Conservation (phyloP, 768 basidiomycete genomes). For the Psilocybe azurescens region DNA sequence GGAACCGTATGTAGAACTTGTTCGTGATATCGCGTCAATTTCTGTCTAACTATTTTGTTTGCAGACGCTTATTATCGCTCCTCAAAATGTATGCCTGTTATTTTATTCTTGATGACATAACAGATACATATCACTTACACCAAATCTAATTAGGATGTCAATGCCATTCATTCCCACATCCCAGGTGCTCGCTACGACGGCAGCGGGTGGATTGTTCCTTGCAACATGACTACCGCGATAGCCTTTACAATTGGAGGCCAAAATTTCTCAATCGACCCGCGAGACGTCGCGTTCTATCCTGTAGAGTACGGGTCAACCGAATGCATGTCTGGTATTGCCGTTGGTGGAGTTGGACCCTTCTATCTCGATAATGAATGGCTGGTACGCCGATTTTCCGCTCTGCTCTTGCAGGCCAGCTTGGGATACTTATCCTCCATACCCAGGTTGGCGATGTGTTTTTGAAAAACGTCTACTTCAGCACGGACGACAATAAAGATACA, state of each 20-base stretch:
- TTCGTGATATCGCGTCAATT: neutral
- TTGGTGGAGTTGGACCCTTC: slow-evolving; percentile 55
- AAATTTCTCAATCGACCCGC: slow-evolving; percentile 61
- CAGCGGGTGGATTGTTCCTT: slow-evolving; percentile 56
- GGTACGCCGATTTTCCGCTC: neutral
- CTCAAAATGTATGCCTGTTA: slow-evolving; percentile 11
- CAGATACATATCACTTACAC: slow-evolving; percentile 40
- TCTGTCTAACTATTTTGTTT: neutral
- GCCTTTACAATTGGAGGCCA: slow-evolving; percentile 53
- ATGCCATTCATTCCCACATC: slow-evolving; percentile 46
- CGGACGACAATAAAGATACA: slow-evolving; percentile 58
- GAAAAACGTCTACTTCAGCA: slow-evolving; percentile 79
- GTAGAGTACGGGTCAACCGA: slow-evolving; percentile 60
- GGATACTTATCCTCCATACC: neutral
- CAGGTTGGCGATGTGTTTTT: slow-evolving; percentile 61
- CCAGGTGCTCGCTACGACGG: slow-evolving; percentile 47
- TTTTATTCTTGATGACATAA: neutral
- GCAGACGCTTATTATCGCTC: slow-evolving; percentile 22
- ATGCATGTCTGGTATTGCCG: slow-evolving; percentile 74
- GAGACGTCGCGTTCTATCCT: slow-evolving; percentile 64
- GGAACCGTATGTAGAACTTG: slow-evolving; percentile 18
- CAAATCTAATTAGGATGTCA: slow-evolving; percentile 44
- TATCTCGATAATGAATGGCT: slow-evolving; percentile 30
- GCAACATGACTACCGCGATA: slow-evolving; percentile 47
- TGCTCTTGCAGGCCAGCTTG: neutral